Base-by-base conservation (phyloP, 805 yeast genomes). In the Saccharomycopsis schoenii region DNA sequence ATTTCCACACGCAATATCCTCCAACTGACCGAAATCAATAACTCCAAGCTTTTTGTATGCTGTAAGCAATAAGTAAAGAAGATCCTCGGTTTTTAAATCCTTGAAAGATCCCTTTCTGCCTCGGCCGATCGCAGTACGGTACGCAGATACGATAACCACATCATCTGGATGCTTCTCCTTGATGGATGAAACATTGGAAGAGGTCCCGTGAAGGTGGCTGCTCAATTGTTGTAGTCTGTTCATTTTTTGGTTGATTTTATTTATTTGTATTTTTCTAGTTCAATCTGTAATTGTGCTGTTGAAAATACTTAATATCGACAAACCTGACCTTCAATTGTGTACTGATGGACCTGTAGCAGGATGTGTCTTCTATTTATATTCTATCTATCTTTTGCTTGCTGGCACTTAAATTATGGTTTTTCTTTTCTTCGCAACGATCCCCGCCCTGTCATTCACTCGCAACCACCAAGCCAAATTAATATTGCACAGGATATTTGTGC, bases 1-100 rank as follows among this genome's bases (percentile, higher is more conserved):
- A 72, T 93, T 93, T 67, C 98, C 98, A 65, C 89, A 85, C 39
- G 86, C 86, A 62, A 93, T 85, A 69, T 93, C 97, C 67, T 87
- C 96, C 64, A 93, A 84, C 66, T 83, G 70, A 55, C 77, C 74
- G 60, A 83, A 79, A 60, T 83, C 81, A 12, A 83, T 70, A 56
- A 77, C 74, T 40, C 81, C 67, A 64, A 78, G 79, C 62, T 80
- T 77, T 62, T 92, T 71, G 65, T 88, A 80, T 50, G 82, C 87
- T 62, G 77, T 73, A 62, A 91, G 75, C 62, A 93, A 82, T 65
- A 81, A 82, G 66, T 80, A 74, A 62, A 93, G 80, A 24, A 93
- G 72, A 73, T 85, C 96, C 69, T 89, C 97, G 6, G 96, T 81
- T 58, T 86, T 83, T 59, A 88, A 81, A 71, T 91, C 96, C 71